Percentiles rank a stretch among this genome's conserved stretches.
These are phyloP conservation scores for Tubosaeta sp. DNA, from an alignment of 768 basidiomycete genomes.

Conservation along the genomic window DNA sequence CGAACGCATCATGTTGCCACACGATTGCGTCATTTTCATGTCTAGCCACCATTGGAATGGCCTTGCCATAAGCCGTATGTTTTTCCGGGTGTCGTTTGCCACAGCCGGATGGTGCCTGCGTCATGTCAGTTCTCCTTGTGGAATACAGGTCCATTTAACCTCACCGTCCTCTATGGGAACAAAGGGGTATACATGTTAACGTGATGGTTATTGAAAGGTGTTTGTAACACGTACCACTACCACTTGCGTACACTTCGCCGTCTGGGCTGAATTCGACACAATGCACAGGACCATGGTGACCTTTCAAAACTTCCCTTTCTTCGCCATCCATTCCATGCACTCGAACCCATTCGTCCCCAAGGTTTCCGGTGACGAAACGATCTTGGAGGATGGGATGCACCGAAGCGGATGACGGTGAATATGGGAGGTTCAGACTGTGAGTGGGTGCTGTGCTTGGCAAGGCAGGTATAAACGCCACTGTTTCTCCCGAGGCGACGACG, in stretches of 20 bases:
- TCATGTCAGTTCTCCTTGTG: background rate
- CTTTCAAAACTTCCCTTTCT: slow-evolving; percentile 89
- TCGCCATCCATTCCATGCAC: slow-evolving; percentile 88
- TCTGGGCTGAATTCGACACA: slow-evolving; percentile 93
- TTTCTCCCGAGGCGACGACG: slow-evolving; percentile 88
- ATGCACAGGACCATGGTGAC: slow-evolving; percentile 97
- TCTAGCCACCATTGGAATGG: slow-evolving; percentile 38
- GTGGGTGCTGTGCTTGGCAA: slow-evolving; percentile 57
- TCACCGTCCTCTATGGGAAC: slow-evolving; percentile 64
- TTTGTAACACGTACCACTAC: slow-evolving; percentile 68
- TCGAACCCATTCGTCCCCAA: slow-evolving; percentile 93
- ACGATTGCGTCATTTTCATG: slow-evolving; percentile 2
- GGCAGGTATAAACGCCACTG: slow-evolving; percentile 86
- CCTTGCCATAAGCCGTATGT: slow-evolving; percentile 91
- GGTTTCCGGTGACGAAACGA: slow-evolving; percentile 88
- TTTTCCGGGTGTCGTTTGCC: slow-evolving; percentile 96
- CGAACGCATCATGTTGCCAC: slow-evolving; percentile 6
- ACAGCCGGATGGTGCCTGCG: slow-evolving; percentile 87
- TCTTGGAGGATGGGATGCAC: slow-evolving; percentile 87
- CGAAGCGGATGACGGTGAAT: slow-evolving; percentile 90
- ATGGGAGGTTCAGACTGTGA: slow-evolving; percentile 75
- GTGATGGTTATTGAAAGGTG: slow-evolving; percentile 9
- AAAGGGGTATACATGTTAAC: slow-evolving; percentile 4
- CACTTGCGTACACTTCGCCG: slow-evolving; percentile 96
- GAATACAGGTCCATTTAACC: slow-evolving; percentile 17